A percentile compares a stretch with the other conserved stretches of the same genome.
Conservation (phyloP, 371 early-diverging fungal genomes). For the Mortierella sp. region DNA sequence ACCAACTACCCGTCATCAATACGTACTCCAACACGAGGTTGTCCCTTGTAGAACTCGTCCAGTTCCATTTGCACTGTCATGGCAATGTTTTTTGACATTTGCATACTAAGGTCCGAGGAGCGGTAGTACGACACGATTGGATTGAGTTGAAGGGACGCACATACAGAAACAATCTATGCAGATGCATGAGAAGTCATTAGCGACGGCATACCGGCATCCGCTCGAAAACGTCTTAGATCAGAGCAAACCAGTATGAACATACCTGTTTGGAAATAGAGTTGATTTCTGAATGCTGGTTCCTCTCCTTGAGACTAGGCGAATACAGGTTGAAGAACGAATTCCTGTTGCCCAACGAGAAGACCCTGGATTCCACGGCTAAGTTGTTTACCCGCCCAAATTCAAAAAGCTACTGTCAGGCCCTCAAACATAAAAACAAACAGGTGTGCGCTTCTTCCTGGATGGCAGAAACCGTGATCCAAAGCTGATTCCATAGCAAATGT, state of each 20-base stretch:
- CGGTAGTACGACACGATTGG: conserved; percentile 91
- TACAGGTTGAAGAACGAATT: conserved; percentile 52
- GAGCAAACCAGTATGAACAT: neutral
- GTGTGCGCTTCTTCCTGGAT: conserved; percentile 13
- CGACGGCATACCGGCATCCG: no score
- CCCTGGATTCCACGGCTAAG: conserved; percentile 48
- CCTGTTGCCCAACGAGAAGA: conserved; percentile 36
- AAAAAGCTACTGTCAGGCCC: neutral
- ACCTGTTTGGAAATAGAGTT: conserved; percentile 49
- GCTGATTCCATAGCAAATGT: no score
- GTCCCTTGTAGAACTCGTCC: conserved; percentile 69
- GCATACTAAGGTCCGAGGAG: conserved; percentile 73
- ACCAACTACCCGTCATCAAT: neutral
- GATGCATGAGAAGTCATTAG: neutral
- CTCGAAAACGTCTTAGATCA: no score
- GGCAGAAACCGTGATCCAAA: no score
- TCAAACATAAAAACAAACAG: conserved; percentile 23
- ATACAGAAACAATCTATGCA: conserved; percentile 72
- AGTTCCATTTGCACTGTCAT: conserved; percentile 78
- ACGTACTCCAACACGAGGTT: conserved; percentile 71
- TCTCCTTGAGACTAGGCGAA: conserved; percentile 29
- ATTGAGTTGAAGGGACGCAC: conserved; percentile 81
- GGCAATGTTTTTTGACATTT: conserved; percentile 68
- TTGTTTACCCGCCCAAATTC: conserved; percentile 8
- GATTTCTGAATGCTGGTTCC: conserved; percentile 37